A percentile compares a stretch with the other conserved stretches of the same genome.
Conservation (phyloP, 1,139 yeast species). For the Meyerozyma carpophila region DNA sequence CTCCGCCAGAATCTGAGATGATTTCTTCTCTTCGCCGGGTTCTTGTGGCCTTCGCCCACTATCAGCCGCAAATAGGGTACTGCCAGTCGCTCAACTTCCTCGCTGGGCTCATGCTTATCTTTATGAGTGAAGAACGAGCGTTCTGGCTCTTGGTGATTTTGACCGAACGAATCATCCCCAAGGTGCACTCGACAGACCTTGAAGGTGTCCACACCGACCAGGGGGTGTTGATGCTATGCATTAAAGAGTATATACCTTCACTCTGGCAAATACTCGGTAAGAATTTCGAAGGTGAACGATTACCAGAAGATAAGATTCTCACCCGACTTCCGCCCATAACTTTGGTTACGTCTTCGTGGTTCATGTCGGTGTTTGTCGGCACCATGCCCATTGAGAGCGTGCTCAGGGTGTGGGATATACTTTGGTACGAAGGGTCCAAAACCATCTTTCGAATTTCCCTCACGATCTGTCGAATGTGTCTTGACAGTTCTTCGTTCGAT, state of each 20-base stretch:
- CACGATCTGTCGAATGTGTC: constrained; percentile 75
- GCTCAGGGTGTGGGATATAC: constrained; percentile 87
- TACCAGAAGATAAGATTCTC: constrained; percentile 58
- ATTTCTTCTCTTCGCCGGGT: constrained; percentile 75
- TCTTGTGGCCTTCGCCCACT: constrained; percentile 75
- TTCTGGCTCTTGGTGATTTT: constrained; percentile 95
- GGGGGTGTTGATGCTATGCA: constrained; percentile 85
- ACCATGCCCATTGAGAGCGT: constrained; percentile 83
- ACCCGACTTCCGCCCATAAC: constrained; percentile 84
- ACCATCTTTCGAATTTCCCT: constrained; percentile 78
- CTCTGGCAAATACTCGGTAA: constrained; percentile 60
- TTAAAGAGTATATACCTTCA: constrained; percentile 77
- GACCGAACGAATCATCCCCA: constrained; percentile 81
- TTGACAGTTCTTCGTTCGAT: constrained; percentile 49
- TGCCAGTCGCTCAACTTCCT: constrained; percentile 92
- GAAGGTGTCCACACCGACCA: constrained; percentile 96
- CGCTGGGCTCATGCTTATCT: constrained; percentile 76
- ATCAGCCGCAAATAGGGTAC: constrained; percentile 88
- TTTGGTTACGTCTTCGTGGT: constrained; percentile 94
- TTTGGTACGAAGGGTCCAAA: constrained; percentile 89
- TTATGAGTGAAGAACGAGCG: constrained; percentile 82
- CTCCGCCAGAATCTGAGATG: constrained; percentile 50
- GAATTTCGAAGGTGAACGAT: constrained; percentile 35
- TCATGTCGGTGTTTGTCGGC: constrained; percentile 91
- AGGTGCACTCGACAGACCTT: constrained; percentile 81